These are phyloP conservation scores for Vitis riparia DNA, from an alignment of 164 flowering plant genomes.

Conservation along the genomic window DNA sequence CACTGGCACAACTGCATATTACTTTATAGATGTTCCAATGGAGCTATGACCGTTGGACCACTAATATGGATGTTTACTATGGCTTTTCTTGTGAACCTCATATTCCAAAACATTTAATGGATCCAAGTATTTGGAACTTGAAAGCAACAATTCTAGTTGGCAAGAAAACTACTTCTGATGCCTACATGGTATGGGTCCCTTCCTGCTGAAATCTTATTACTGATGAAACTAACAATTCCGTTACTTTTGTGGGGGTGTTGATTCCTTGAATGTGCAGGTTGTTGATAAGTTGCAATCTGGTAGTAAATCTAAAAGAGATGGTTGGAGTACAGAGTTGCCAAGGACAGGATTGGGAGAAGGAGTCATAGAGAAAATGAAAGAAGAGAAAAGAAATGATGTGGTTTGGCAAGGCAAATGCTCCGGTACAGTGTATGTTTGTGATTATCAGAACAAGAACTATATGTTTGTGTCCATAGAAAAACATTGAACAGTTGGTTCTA, in stretches of 20 bases:
- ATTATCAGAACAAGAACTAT: conserved; percentile 2
- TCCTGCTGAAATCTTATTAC: background rate
- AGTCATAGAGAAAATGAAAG: conserved; percentile 66
- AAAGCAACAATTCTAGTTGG: too few relatives aligned
- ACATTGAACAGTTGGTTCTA: background rate
- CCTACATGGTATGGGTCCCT: too few relatives aligned
- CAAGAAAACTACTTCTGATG: too few relatives aligned
- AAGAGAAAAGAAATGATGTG: conserved; percentile 67
- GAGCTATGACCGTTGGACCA: too few relatives aligned
- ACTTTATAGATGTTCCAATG: too few relatives aligned
- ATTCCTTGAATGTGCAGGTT: conserved; percentile 45
- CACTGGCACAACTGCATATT: too few relatives aligned
- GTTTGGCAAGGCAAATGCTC: conserved; percentile 97
- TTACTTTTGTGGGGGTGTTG: background rate
- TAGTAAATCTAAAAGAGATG: conserved; percentile 62
- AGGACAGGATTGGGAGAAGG: conserved; percentile 54
- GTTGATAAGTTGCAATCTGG: conserved; percentile 82
- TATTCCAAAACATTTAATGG: too few relatives aligned
- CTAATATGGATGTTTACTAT: too few relatives aligned
- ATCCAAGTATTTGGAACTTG: too few relatives aligned
- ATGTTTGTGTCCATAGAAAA: background rate
- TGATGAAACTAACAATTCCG: background rate
- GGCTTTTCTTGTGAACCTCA: too few relatives aligned
- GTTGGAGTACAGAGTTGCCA: conserved; percentile 81
- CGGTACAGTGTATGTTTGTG: conserved; percentile 91